Percentiles rank a stretch among this genome's conserved stretches.
Conservation (phyloP, 345 rosid species). For the Excoecaria cochinchinensis region DNA sequence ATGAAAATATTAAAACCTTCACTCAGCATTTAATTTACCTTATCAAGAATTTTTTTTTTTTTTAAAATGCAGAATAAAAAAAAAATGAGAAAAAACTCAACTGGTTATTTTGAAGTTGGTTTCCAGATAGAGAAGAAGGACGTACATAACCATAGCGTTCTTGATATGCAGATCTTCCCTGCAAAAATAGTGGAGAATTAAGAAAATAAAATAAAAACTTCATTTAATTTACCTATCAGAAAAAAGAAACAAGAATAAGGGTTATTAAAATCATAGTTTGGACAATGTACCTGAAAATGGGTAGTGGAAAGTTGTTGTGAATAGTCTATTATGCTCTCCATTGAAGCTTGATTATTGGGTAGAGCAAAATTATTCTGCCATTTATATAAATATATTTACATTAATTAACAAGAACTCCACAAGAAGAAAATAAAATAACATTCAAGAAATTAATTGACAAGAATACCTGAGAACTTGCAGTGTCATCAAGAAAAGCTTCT, state of each 20-base stretch:
- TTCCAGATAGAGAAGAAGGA: conserved; percentile 39
- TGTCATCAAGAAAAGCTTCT: conserved; percentile 67
- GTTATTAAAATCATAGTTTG: neutral
- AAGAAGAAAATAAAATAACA: neutral
- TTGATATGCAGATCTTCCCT: conserved; percentile 54
- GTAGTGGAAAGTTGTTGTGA: conserved; percentile 70
- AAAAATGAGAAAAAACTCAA: conserved; percentile 24
- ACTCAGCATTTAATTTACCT: neutral
- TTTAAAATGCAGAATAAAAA: too few species aligned
- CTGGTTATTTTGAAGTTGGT: conserved; percentile 51
- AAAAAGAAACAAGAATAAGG: neutral
- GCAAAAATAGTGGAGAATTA: conserved; percentile 14
- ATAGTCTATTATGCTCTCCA: conserved; percentile 55
- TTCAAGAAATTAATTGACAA: neutral
- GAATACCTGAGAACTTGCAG: conserved; percentile 63
- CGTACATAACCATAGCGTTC: conserved; percentile 39
- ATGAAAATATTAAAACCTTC: conserved; percentile 22
- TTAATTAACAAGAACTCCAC: conserved; percentile 8
- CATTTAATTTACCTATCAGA: conserved; percentile 4
- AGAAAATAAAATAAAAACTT: neutral
- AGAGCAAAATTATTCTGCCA: conserved; percentile 40
- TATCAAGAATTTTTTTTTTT: too few species aligned
- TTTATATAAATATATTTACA: too few species aligned
- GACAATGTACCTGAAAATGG: conserved; percentile 53
- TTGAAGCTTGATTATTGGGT: conserved; percentile 39